Base-by-base conservation (phyloP, 306 rosid genomes). In the Trichosanthes truncata region DNA sequence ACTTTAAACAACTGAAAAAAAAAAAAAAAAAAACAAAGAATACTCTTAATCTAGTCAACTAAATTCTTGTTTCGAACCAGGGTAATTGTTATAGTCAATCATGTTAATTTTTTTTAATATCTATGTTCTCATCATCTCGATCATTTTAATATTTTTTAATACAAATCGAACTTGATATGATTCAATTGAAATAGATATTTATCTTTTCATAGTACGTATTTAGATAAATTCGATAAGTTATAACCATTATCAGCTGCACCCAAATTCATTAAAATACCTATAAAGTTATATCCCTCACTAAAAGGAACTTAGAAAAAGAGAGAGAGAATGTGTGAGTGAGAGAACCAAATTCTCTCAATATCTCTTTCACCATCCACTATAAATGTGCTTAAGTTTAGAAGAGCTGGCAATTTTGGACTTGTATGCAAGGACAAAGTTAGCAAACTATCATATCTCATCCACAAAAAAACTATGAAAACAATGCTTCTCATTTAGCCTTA, bases 401-500 rank as follows among this genome's bases (percentile, higher is more conserved):
- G 78, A 73, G 78, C 78, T 73, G 78, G 78, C 78, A 73, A 46
- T 12, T 73, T 73, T 73, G 78, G 78, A 73, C 60, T 7, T 73
- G 41, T 48, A 14, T 48, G 31, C 78, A 73, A 73, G 41, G 40
- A 45, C 57, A 73, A 45, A 73, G 23, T 73, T 72, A 25, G 59
- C 60, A 25, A 72, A 48, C n/a, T 25, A 73, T 48, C 78, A 73
- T 48, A 25, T 35, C 10, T 62, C 69, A 31, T 29, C 41, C 31
- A 23, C 3, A 21, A 59, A 41, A 52, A 57, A 62, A 26, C 40
- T 13, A 1, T 33, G 4, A 65, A 33, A 13, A 62, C 31, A 62
- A 26, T 62, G 8, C 36, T 15, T 62, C 17, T 13, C 8, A 14
- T 31, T 33, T 65, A 65, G 11, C 66, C 62, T 56, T 56, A 56